Evolutionary conservation across 2,329 filamentous ascomycete genomes (phyloP), one percentile per base, ranked within the genome.

Genomic region (Xylariaceae sp.): DNA sequence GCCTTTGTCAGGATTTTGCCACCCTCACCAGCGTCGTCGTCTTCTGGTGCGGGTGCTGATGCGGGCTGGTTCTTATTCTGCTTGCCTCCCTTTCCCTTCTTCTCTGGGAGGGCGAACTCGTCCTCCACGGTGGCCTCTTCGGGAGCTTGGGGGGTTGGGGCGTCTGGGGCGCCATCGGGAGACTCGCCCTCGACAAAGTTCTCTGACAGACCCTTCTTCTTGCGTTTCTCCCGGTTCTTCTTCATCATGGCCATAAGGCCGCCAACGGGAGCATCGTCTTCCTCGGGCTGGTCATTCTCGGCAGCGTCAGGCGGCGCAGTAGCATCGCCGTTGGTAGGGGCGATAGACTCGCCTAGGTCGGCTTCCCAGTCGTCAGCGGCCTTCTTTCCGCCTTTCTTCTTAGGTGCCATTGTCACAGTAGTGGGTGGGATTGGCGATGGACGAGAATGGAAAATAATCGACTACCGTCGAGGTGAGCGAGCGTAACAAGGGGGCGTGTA

Each of bases 281-380:
- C 75, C 57, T 85, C 78, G 61, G 76, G 68, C n/a, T 72, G 74
- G 30, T 72, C 71, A 27, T 74, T 77, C 42, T 70, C 76, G 32
- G 73, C 74, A 44, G 48, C 77, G 43, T 70, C 76, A 36, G 73
- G 73, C 45, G 40, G 44, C 39, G 53, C 44, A 30, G 42, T 45
- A n/a, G 52, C 52, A 19, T 53, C 53, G 33, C 43, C 51, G 44
- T 77, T 75, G 47, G 78, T 74, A 7, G 87, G 83, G 57, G 82
- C 81, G 64, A 84, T 78, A 53, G 78, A 75, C 74, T 96, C 92
- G 64, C 90, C 91, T 48, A 96, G 78, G 57, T 96, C 90, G 48
- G 88, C 85, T 71, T 97, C 94, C 92, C 92, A 96, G 77, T 96
- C 90, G 65, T 96, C 89, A 67, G 88, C 82, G 66, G 77, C 82